Conservation (phyloP, 306 rosid genomes). For the Cotoneaster glaucophyllus region DNA sequence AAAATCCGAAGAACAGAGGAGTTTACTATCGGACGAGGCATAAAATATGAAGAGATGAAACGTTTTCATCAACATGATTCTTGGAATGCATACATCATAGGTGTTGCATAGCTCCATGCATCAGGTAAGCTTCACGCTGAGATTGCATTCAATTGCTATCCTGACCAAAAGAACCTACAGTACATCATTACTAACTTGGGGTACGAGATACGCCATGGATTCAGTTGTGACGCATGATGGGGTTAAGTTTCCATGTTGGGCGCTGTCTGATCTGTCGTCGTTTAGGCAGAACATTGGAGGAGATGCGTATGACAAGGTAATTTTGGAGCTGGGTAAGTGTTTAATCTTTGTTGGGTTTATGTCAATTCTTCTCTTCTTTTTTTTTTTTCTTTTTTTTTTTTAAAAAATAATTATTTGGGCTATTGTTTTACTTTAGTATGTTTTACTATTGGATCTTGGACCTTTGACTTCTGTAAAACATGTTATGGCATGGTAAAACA, state of each 20-base stretch:
- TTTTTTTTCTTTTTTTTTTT: no score
- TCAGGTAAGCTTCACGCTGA: no score
- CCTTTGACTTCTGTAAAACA: neutral
- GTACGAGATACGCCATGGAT: constrained; percentile 64
- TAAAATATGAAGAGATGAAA: no score
- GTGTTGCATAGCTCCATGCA: no score
- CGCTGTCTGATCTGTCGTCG: constrained; percentile 58
- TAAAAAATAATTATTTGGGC: neutral
- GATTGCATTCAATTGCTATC: no score
- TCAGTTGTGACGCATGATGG: constrained; percentile 86
- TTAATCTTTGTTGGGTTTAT: neutral
- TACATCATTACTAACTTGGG: no score
- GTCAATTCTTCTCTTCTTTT: neutral
- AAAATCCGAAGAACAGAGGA: no score
- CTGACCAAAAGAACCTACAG: no score
- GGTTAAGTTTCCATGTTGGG: constrained; percentile 72
- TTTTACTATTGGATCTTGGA: neutral
- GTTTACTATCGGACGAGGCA: no score
- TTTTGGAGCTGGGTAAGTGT: neutral
- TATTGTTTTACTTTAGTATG: neutral
- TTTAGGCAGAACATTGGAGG: constrained; percentile 53
- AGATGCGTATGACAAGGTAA: constrained; percentile 64
- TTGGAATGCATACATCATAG: no score
- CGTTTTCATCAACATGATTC: no score
- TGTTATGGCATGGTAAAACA: neutral